phyloP scores from a whole-genome alignment of 129 eudicot species.

The Flaveria linearis region DNA sequence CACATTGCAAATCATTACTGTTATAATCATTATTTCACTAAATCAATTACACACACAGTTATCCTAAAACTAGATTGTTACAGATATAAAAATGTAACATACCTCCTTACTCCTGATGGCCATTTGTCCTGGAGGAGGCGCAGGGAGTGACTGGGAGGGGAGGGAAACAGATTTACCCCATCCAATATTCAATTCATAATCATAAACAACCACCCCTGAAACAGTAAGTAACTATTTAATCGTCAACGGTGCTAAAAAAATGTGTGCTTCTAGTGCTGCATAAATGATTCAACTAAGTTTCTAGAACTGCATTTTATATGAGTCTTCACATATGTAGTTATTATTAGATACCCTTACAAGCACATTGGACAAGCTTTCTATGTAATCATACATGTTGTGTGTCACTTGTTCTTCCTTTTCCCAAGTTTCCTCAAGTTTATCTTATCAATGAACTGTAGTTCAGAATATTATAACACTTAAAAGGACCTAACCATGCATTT shows the following conservation, averaged over 20 bases:
- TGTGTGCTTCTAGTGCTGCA: not conserved
- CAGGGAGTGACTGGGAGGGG: constrained; percentile 98
- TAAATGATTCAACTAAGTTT: constrained; percentile 7
- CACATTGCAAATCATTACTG: not conserved
- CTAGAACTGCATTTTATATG: not conserved
- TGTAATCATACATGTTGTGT: no score
- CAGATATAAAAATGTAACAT: constrained; percentile 17
- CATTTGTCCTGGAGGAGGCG: constrained; percentile 99
- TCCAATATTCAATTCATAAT: constrained; percentile 93
- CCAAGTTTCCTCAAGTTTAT: constrained; percentile 2
- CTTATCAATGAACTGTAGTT: constrained; percentile 5
- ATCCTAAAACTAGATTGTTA: not conserved
- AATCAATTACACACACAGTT: not conserved
- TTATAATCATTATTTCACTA: not conserved
- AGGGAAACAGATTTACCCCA: constrained; percentile 99
- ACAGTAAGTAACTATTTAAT: constrained; percentile 12
- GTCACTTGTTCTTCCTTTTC: not conserved
- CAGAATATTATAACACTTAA: not conserved
- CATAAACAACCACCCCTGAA: constrained; percentile 92
- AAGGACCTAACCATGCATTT: constrained; percentile 81
- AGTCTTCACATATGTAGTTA: not conserved
- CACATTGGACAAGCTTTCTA: not conserved
- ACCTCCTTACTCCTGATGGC: constrained; percentile 99
- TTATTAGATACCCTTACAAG: not conserved
- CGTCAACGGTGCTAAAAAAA: not conserved